Base-by-base conservation (phyloP, 805 yeast species). In the Isabelozyma pseudorhagii region DNA sequence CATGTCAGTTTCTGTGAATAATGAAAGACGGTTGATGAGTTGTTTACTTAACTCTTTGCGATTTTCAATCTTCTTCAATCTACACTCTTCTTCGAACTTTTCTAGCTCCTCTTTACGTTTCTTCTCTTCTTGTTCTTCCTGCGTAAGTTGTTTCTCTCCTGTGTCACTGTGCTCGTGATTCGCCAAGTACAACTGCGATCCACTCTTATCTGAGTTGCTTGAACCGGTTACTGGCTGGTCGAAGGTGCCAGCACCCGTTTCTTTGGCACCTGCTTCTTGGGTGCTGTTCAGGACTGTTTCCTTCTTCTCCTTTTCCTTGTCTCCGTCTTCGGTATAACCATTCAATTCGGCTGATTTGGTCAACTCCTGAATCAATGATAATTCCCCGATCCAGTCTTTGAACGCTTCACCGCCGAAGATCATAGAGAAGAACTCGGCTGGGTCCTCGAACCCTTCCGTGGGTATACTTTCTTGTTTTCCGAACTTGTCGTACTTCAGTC, bases 321-420 rank as follows among this genome's bases (percentile, higher is more conserved):
- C 45, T 5, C 55, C 62, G n/a, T 68, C 74, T 28, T 68, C 73
- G 4, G 51, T 57, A 38, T 67, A 64, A 6, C 76, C 77, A 0
- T 72, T 65, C 34, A 73, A 63, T 50, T 74, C 78, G 2, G 78
- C 78, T 7, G 74, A 62, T 51, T 73, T 73, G 38, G 71, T 54
- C 54, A 74, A 59, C 50, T 73, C 78, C 55, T 67, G 73, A 39
- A 74, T 52, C 47, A 74, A 66, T 2, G 93, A 88, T 25, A 66
- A 57, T 64, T 94, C 97, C 5, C 99, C 99, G 58, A 93, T 89
- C 78, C 91, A 88, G 50, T 82, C 87, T 49, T 79, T 72, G 63
- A 88, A 88, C 1, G 85, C 83, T 51, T 85, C 91, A 48, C 96
- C 96, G 49, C 96, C 96, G 66, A 88, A 94, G 38, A 94, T 88